Evolutionary conservation across 2,329 filamentous ascomycete genomes (phyloP).

Genomic region (Aspergillus carbonarius): DNA sequence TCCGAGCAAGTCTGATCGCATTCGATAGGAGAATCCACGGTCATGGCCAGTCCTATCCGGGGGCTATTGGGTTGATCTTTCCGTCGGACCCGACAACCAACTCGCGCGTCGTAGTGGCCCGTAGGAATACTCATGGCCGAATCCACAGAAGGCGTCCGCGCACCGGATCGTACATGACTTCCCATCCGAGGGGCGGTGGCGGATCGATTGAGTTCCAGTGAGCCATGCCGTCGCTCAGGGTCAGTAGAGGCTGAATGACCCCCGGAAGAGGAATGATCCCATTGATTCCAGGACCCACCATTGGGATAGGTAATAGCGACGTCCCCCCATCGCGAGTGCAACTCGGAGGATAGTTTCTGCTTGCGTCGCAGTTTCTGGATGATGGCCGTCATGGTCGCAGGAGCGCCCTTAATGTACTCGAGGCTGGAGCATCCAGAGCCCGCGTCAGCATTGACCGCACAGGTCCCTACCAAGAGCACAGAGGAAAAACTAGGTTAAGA

Average conservation of each 20-base stretch:
- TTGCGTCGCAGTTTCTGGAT: slow-evolving; percentile 35
- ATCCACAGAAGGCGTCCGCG: slow-evolving; percentile 10
- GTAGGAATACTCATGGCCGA: slow-evolving; percentile 25
- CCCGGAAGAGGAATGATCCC: slow-evolving; percentile 27
- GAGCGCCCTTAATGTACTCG: slow-evolving; percentile 27
- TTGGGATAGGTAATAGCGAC: slow-evolving; percentile 41
- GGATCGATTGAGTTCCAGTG: slow-evolving; percentile 11
- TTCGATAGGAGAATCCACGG: slow-evolving; percentile 4
- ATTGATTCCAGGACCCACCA: slow-evolving; percentile 44
- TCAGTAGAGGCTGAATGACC: slow-evolving; percentile 2
- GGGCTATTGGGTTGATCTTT: slow-evolving; percentile 2
- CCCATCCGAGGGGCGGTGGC: slow-evolving; percentile 5
- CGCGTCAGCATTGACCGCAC: slow-evolving; percentile 13
- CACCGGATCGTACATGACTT: background rate
- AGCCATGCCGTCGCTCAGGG: slow-evolving; percentile 16
- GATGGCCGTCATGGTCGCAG: slow-evolving; percentile 30
- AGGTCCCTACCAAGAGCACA: slow-evolving; percentile 1
- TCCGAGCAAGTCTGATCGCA: slow-evolving; percentile 10
- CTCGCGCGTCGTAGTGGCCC: slow-evolving; percentile 32
- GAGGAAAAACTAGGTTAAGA: slow-evolving; percentile 4
- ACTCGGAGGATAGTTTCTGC: slow-evolving; percentile 35
- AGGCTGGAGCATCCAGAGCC: slow-evolving; percentile 6
- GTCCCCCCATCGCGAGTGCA: slow-evolving; percentile 44
- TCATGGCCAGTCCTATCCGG: background rate
- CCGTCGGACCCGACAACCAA: slow-evolving; percentile 24